phyloP scores from a whole-genome alignment of 1,284 basidiomycete genomes.

The Tranzscheliella williamsii region DNA sequence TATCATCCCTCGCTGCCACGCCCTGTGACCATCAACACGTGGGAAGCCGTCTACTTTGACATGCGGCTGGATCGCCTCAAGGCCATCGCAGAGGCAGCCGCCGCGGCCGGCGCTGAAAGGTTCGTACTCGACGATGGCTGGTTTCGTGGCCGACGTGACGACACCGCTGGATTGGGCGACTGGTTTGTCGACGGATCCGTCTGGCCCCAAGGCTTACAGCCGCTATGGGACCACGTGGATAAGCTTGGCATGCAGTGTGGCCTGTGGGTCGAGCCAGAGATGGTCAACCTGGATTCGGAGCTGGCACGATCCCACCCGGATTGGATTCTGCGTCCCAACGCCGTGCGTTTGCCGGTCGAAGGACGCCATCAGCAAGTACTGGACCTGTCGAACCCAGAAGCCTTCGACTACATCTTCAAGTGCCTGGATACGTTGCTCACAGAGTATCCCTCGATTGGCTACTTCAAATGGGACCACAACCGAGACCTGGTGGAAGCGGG shows the following conservation, averaged over 20 bases:
- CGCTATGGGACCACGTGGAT: conserved; percentile 6
- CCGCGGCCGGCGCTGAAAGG: background rate
- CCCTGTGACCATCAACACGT: conserved; percentile 3
- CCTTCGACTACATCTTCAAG: conserved; percentile 7
- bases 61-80: background rate
- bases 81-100: conserved; percentile 1
- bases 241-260: conserved; percentile 1
- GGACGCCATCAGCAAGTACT: conserved; percentile 2
- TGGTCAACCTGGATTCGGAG: conserved; percentile 1
- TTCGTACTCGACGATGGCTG: conserved; percentile 6
- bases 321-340: conserved; percentile 1
- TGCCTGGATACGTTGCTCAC: conserved; percentile 4
- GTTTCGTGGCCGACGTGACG: conserved; percentile 4
- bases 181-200: conserved; percentile 5
- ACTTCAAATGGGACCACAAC: conserved; percentile 9
- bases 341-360: background rate
- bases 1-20: background rate
- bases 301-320: background rate
- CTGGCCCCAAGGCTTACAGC: conserved; percentile 5
- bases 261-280: conserved; percentile 1
- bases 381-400: conserved; percentile 5
- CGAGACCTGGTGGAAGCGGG: conserved; percentile 4
- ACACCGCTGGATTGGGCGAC: conserved; percentile 5
- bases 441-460: conserved; percentile 6
- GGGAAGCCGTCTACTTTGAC: conserved; percentile 4